Conservation (phyloP, 441 rosid species). For the Kokia cookei region DNA sequence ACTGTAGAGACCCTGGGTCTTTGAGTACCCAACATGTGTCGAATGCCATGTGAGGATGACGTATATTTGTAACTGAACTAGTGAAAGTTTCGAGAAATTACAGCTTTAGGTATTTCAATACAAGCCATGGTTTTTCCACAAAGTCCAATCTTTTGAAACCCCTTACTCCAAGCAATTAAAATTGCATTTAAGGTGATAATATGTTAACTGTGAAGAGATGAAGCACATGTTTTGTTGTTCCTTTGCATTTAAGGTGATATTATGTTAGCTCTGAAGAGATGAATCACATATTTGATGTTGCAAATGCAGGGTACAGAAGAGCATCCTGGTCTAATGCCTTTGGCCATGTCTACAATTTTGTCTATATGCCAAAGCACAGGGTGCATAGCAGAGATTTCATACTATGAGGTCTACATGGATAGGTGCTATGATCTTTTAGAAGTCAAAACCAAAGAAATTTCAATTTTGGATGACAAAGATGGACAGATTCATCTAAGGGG, state of each 20-base stretch:
- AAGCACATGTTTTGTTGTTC: neutral
- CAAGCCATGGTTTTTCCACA: neutral
- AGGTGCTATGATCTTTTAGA: conserved; percentile 80
- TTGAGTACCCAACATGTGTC: no score
- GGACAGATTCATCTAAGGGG: conserved; percentile 80
- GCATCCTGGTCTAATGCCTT: conserved; percentile 66
- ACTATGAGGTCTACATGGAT: conserved; percentile 89
- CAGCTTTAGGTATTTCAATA: neutral
- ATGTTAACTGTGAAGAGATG: no score
- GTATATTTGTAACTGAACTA: no score
- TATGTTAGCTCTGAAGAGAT: neutral
- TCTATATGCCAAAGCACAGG: conserved; percentile 40
- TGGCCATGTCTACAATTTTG: conserved; percentile 64
- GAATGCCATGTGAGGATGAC: no score
- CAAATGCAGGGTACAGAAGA: conserved; percentile 50
- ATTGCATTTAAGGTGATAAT: no score
- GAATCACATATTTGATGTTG: conserved; percentile 15
- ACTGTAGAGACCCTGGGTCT: no score
- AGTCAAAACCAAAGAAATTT: conserved; percentile 46
- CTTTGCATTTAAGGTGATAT: neutral
- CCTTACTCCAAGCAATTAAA: neutral
- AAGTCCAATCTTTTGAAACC: neutral
- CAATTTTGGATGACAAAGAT: conserved; percentile 60
- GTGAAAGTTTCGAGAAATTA: no score
- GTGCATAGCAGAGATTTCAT: conserved; percentile 61